Base-by-base conservation (phyloP, 2,329 filamentous ascomycete genomes). In the Coniosporium tulheliwenetii region DNA sequence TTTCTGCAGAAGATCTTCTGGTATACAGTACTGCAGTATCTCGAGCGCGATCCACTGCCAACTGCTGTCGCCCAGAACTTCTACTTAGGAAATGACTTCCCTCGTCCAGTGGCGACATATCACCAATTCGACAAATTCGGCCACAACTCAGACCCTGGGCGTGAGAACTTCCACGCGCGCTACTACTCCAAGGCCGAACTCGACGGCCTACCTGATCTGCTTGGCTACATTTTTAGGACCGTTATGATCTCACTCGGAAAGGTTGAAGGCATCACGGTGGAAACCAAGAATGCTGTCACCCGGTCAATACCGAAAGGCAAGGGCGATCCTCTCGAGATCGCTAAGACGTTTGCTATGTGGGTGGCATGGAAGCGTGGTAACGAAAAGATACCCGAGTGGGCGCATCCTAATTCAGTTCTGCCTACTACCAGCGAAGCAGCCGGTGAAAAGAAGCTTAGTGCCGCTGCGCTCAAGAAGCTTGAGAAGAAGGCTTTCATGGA, bases 1-100 rank as follows among this genome's bases (percentile, higher is more conserved):
- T 74, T 71, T 54, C 81, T 81, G 54, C 77, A 81, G 52, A 78
- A 76, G 51, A 72, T 80, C 41, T 76, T 79, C 64, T 81, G 77
- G 77, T 75, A 77, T 48, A 68, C 75, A 2, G 66, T 72, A n/a
- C 62, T 79, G 50, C 69, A 73, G 48, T 81, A 81, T 49, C 62
- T 81, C 32, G 66, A 73, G 40, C 67, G 73, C 26, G 77, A 81
- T 54, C 76, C 77, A 2, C 56, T 81, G n/a, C 77, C 77, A 1
- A 58, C 62, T 16, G 62, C 60, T 35, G 67, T 81, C 5, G 60
- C 70, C 38, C 63, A 75, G 33, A 59, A 67, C 10, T 72, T 80
- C 46, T 62, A 67, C 19, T 63, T 64, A 36, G 73, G 77, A 41
- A 66, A 69, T 36, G 64, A 67, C 39, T 79, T 76, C 50, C 54